Evolutionary conservation across 495 filamentous ascomycete species (phyloP).

Genomic region (Daldinia caldariorum): DNA sequence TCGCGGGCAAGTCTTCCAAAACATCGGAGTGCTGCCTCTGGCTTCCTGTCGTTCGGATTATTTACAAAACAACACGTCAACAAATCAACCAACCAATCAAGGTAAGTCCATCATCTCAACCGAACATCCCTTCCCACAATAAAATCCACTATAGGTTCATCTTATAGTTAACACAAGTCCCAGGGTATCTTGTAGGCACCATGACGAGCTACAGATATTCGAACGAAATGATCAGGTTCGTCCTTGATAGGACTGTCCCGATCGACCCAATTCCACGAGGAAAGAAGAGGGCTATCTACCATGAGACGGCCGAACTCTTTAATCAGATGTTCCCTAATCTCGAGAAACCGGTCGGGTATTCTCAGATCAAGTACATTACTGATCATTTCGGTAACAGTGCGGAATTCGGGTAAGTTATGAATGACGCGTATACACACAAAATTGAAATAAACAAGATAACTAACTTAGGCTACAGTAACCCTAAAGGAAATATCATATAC

Average conservation of each 20-base stretch:
- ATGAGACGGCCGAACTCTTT: neutral
- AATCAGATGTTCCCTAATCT: constrained; percentile 7
- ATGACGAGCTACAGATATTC: constrained; percentile 16
- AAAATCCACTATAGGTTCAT: neutral
- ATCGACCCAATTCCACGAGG: constrained; percentile 6
- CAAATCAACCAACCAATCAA: neutral
- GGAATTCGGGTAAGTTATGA: constrained; percentile 25
- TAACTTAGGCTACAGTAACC: constrained; percentile 18
- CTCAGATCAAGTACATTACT: constrained; percentile 25
- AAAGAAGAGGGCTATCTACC: neutral
- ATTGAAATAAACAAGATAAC: neutral
- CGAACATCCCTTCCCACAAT: neutral
- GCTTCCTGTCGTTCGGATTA: neutral
- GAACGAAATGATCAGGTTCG: constrained; percentile 19
- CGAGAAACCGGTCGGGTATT: neutral
- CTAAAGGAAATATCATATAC: constrained; percentile 1
- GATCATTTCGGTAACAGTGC: constrained; percentile 24
- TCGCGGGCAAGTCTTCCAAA: neutral
- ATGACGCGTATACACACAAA: neutral
- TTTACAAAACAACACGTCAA: neutral
- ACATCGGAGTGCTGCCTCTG: neutral
- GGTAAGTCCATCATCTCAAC: constrained; percentile 14
- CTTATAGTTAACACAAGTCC: neutral
- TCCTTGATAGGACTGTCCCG: constrained; percentile 21
- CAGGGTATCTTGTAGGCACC: neutral